Conservation (phyloP, 345 rosid genomes). For the Dovyalis caffra region DNA sequence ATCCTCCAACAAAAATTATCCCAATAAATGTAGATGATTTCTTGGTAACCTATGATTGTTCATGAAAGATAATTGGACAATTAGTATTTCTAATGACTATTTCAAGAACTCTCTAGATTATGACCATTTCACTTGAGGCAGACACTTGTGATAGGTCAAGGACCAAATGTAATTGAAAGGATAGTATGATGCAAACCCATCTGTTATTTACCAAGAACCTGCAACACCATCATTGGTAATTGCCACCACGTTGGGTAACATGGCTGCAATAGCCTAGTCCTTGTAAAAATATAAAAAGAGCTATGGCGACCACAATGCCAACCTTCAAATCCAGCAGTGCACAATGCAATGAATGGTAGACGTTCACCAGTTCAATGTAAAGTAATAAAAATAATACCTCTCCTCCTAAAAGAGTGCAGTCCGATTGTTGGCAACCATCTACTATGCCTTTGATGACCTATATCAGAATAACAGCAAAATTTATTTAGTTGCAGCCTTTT, state of each 20-base stretch:
- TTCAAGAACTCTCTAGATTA: not conserved
- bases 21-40: not conserved
- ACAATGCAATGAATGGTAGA: not conserved
- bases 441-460: slow-evolving; percentile 94
- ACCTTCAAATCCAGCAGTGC: not conserved
- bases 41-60: too few relatives aligned
- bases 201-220: not conserved
- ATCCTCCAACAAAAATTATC: not conserved
- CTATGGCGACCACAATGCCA: not conserved
- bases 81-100: too few relatives aligned
- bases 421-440: slow-evolving; percentile 83
- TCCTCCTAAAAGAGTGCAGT: slow-evolving; percentile 85
- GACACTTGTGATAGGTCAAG: not conserved
- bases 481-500: not conserved
- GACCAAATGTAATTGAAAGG: not conserved
- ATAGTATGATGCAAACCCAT: too few relatives aligned
- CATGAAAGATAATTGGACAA: too few relatives aligned
- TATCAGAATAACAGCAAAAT: slow-evolving; percentile 7
- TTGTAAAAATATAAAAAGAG: not conserved
- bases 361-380: not conserved
- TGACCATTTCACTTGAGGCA: not conserved
- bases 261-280: not conserved
- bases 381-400: slow-evolving; percentile 48
- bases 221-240: not conserved
- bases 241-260: not conserved